Evolutionary conservation across 352 stramenopile genomes (phyloP).

Genomic region (Phytophthora cactorum): DNA sequence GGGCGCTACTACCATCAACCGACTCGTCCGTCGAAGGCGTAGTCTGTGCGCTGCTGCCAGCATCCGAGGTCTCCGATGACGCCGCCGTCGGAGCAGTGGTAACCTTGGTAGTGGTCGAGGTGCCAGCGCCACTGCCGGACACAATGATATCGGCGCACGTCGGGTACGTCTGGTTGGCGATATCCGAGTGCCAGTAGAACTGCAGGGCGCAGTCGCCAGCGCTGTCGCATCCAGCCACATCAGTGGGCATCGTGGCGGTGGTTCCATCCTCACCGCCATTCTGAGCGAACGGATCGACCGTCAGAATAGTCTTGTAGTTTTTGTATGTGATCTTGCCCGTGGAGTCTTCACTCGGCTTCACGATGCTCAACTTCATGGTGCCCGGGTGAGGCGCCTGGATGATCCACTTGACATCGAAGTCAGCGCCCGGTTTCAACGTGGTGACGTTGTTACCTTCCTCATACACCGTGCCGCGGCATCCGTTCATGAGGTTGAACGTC

Average conservation of each 20-base stretch:
- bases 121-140: conserved; percentile 26
- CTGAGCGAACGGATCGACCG: conserved; percentile 33
- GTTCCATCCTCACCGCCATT: conserved; percentile 25
- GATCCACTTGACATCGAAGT: conserved; percentile 56
- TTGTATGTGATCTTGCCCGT: conserved; percentile 59
- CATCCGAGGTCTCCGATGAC: conserved; percentile 3
- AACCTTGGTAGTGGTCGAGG: neutral
- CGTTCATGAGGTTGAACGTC: conserved; percentile 72
- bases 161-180: conserved; percentile 45
- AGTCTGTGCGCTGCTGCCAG: conserved; percentile 1
- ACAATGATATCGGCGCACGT: conserved; percentile 48
- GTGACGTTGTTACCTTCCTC: conserved; percentile 54
- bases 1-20: conserved; percentile 6
- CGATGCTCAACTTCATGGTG: conserved; percentile 55
- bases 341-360: conserved; percentile 49
- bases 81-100: conserved; percentile 5
- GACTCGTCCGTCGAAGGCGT: neutral
- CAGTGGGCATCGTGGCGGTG: conserved; percentile 38
- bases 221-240: conserved; percentile 45
- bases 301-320: conserved; percentile 35
- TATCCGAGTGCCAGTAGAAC: conserved; percentile 49
- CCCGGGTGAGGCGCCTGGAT: conserved; percentile 68
- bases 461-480: conserved; percentile 64
- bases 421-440: conserved; percentile 39
- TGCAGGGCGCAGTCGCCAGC: conserved; percentile 45